Base-by-base conservation (phyloP, 1,139 yeast genomes). In the Kodamaea arcana region DNA sequence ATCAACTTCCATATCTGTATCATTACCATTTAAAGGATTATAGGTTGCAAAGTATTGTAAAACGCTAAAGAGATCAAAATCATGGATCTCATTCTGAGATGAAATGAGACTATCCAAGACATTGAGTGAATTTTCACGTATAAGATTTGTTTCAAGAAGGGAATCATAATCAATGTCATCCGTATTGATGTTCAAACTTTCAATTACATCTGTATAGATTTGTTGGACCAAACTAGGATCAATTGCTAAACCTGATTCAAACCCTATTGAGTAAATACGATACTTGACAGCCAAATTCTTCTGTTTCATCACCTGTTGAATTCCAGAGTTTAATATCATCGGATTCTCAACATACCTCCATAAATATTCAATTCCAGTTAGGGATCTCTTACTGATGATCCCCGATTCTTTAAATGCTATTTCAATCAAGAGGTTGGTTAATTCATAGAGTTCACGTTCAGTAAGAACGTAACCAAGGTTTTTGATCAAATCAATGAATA, bases 401-500 rank as follows among this genome's bases (percentile, higher is more conserved):
- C 72, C 74, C 18, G 66, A 63, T 13, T 71, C 69, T 17, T 56
- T 50, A 41, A 68, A 75, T 0, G 74, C 57, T 0, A 71, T 57
- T 7, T 56, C 46, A 9, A 72, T 56, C 29, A 79, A 54, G 20
- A 63, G 57, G 4, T 49, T 41, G 7, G 71, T 60, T 4, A 75
- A 55, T 15, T 52, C 49, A 1, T 45, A 46, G 10, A 73, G 49
- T 40, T 80, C 83, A 0, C 57, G 50, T 1, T 52, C 44, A 0
- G 64, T 49, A 30, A 85, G 63, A 9, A 64, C 66, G 20, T 60
- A 52, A 2, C 88, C 87, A 40, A 79, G 62, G 37, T 71, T 66
- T 39, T 69, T 70, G 32, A 81, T 59, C 27, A 83, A 50, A 46
- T 82, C 88, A 20, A 72, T 67, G 32, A 83, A 57, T 5, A 82